Conservation (phyloP, 768 basidiomycete species). For the Tricholoma sp. region DNA sequence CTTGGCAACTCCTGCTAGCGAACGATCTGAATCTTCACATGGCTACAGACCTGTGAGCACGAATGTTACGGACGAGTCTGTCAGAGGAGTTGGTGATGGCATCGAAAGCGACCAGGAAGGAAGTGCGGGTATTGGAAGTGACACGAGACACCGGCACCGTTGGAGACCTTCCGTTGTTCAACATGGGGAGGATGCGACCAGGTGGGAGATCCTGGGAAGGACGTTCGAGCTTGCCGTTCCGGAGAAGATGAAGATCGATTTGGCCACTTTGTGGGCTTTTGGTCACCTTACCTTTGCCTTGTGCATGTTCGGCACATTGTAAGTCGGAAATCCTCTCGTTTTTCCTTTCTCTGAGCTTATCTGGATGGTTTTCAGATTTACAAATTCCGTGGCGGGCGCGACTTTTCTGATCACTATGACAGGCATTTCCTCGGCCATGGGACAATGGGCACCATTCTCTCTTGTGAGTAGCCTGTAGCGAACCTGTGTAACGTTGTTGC, state of each 20-base stretch:
- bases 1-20: slow-evolving; percentile 25
- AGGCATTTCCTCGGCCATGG: slow-evolving; percentile 88
- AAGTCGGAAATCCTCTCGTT: slow-evolving; percentile 27
- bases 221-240: slow-evolving; percentile 22
- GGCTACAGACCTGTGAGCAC: background rate
- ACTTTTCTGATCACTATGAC: slow-evolving; percentile 72
- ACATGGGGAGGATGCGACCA: background rate
- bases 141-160: background rate
- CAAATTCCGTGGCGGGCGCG: slow-evolving; percentile 63
- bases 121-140: background rate
- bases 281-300: slow-evolving; percentile 68
- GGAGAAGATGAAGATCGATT: slow-evolving; percentile 48
- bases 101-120: slow-evolving; percentile 4
- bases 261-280: slow-evolving; percentile 77
- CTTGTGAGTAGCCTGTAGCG: slow-evolving; percentile 41
- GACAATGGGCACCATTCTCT: slow-evolving; percentile 91
- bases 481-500: slow-evolving; percentile 17
- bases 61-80: background rate
- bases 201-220: background rate
- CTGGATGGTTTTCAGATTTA: slow-evolving; percentile 47
- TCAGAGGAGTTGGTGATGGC: slow-evolving; percentile 6
- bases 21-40: background rate
- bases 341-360: background rate
- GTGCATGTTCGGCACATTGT: slow-evolving; percentile 86
- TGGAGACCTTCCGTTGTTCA: background rate